Evolutionary conservation across 1,284 basidiomycete species (phyloP).

Genomic region (Ganoderma lucidum): DNA sequence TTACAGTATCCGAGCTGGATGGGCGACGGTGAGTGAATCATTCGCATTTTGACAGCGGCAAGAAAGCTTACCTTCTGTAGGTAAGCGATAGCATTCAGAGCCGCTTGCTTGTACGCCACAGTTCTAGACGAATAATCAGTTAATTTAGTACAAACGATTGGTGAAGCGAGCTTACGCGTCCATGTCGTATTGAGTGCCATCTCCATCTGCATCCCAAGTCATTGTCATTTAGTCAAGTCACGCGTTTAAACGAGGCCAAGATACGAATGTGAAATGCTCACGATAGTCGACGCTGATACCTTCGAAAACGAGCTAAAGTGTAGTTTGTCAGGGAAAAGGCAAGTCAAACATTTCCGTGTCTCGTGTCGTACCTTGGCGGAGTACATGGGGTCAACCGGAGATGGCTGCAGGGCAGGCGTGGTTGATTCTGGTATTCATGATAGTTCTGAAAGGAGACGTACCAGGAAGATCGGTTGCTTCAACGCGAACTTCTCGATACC

Average conservation of each 20-base stretch:
- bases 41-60: background rate
- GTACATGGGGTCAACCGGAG: slow-evolving; percentile 79
- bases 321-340: background rate
- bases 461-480: slow-evolving; percentile 80
- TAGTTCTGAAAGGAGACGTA: slow-evolving; percentile 37
- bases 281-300: slow-evolving; percentile 78
- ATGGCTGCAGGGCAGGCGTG: slow-evolving; percentile 53
- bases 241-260: background rate
- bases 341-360: too few relatives aligned
- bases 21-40: background rate
- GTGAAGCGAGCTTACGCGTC: slow-evolving; percentile 59
- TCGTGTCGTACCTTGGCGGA: slow-evolving; percentile 65
- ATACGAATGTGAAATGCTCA: slow-evolving; percentile 42
- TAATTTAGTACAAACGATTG: background rate
- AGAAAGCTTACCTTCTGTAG: slow-evolving; percentile 64
- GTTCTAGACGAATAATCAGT: slow-evolving; percentile 49
- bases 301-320: slow-evolving; percentile 67
- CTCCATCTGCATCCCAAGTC: slow-evolving; percentile 56
- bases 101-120: slow-evolving; percentile 83
- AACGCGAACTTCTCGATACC: slow-evolving; percentile 79
- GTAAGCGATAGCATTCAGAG: slow-evolving; percentile 79
- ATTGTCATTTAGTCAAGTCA: background rate
- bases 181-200: slow-evolving; percentile 82
- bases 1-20: slow-evolving; percentile 69
- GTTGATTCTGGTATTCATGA: background rate